These are phyloP conservation scores for Solanum lycopersicoides DNA, from an alignment of 257 asterid species.

Conservation along the genomic window DNA sequence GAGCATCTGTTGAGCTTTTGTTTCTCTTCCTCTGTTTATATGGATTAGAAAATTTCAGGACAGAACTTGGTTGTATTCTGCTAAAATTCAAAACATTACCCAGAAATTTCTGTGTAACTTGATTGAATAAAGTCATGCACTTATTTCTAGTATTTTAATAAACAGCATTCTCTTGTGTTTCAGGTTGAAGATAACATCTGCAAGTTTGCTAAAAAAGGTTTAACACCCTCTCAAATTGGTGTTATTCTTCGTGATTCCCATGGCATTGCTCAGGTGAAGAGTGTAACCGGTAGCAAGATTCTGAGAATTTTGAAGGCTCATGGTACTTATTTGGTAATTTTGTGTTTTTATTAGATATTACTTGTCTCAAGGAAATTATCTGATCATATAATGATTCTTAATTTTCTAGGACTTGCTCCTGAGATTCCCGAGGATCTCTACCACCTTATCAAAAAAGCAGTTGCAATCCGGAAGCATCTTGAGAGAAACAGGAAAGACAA, in stretches of 20 bases:
- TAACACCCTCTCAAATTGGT: constrained; percentile 66
- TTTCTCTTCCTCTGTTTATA: not conserved
- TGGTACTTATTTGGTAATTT: constrained; percentile 11
- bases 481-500: constrained; percentile 75
- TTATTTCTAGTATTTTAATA: not conserved
- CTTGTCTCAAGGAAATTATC: not conserved
- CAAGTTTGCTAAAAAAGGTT: constrained; percentile 58
- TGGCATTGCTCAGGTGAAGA: constrained; percentile 59
- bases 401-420: constrained; percentile 55
- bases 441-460: constrained; percentile 62
- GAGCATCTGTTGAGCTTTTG: not conserved
- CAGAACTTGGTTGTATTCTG: not conserved
- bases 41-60: not conserved
- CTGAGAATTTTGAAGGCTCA: constrained; percentile 51
- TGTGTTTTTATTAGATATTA: not conserved
- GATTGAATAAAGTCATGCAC: not conserved
- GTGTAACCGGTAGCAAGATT: constrained; percentile 28
- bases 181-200: constrained; percentile 61
- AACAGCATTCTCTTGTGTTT: not conserved
- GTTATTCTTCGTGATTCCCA: constrained; percentile 72
- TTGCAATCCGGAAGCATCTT: constrained; percentile 64
- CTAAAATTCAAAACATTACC: not conserved
- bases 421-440: constrained; percentile 21
- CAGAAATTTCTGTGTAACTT: not conserved
- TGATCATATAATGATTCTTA: not conserved